Evolutionary conservation across 768 basidiomycete genomes (phyloP), one percentile per base, ranked within the genome.

Genomic region (Lactarius tabidus): DNA sequence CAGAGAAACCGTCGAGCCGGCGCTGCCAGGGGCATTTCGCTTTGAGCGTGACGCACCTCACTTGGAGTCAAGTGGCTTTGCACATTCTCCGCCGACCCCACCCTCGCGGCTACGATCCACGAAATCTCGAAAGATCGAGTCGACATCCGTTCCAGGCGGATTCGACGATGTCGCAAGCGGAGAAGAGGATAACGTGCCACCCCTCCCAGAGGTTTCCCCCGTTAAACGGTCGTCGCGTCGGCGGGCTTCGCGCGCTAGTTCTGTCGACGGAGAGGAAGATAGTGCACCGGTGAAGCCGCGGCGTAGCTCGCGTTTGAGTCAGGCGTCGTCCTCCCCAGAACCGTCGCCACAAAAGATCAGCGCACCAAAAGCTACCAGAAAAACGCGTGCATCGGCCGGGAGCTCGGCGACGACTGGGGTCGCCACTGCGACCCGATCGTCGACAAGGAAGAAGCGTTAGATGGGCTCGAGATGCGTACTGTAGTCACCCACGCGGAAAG

Each of bases 371-470:
- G 51, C 57, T 36, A 63, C 31, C 33, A 59, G 62, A 15, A 63
- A 59, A 39, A 66, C 56, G 12, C 64, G 64, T 14, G 52, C 38
- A 31, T 36, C 60, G 3, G 60, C 57, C 3, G 65, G 65, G 6
- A 51, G 51, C 12, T 72, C 73, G 29, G 70, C 63, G 36, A 62
- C 70, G 38, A 66, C 76, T 41, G 69, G 62, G n/a, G 41, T 55
- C 6, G 56, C 38, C 29, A 43, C 58, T 15, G 60, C 64, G 51
- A 66, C 65, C 1, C 53, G 63, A 17, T 62, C 67, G 26, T 62
- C 60, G 31, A 63, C 58, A 39, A 57, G 65, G 52, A 68, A 41
- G 65, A 62, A 62, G 26, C 61, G 67, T 18, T 67, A 62, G 56
- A 17, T 6, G 6, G n/a, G 43, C 43, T 10, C 43, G n/a, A 10